A percentile compares a stretch with the other conserved stretches of the same genome.
Conservation (phyloP, 2,329 filamentous ascomycete species). For the Stenocarpella maydis region DNA sequence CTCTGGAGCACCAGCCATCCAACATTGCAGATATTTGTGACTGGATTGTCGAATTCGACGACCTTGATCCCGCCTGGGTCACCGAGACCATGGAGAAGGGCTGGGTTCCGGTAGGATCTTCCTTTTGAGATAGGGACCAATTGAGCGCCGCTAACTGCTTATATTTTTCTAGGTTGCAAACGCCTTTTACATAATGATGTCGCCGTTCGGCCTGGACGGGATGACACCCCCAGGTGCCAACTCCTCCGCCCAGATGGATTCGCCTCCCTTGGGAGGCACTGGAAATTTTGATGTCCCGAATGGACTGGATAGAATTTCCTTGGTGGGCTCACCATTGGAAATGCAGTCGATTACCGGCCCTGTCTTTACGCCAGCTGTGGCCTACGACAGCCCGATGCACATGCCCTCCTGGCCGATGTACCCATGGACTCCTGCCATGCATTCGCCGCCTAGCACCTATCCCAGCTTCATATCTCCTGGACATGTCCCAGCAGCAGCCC, state of each 20-base stretch:
- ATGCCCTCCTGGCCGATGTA: slow-evolving; percentile 25
- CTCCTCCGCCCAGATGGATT: slow-evolving; percentile 17
- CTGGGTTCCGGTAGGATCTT: slow-evolving; percentile 27
- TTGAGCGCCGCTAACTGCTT: neutral
- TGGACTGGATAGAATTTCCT: slow-evolving; percentile 14
- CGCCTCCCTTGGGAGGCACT: neutral
- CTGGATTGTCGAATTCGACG: slow-evolving; percentile 34
- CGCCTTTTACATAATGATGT: slow-evolving; percentile 26
- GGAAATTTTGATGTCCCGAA: neutral
- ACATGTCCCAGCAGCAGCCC: slow-evolving; percentile 1
- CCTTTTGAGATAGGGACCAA: neutral
- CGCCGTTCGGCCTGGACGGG: slow-evolving; percentile 22
- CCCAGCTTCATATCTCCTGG: slow-evolving; percentile 5
- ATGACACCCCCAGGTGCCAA: slow-evolving; percentile 3
- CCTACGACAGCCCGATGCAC: slow-evolving; percentile 7
- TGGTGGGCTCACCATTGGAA: slow-evolving; percentile 9
- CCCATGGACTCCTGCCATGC: slow-evolving; percentile 10
- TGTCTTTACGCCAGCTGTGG: neutral
- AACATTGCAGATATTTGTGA: slow-evolving; percentile 14
- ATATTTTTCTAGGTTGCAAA: slow-evolving; percentile 12
- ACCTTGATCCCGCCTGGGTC: slow-evolving; percentile 23
- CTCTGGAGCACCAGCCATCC: slow-evolving; percentile 30
- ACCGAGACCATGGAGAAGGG: slow-evolving; percentile 15
- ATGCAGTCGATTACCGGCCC: slow-evolving; percentile 16
- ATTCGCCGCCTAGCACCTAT: slow-evolving; percentile 14